phyloP scores from a whole-genome alignment of 2,329 filamentous ascomycete species.

The Colletotrichum orchidophilum region DNA sequence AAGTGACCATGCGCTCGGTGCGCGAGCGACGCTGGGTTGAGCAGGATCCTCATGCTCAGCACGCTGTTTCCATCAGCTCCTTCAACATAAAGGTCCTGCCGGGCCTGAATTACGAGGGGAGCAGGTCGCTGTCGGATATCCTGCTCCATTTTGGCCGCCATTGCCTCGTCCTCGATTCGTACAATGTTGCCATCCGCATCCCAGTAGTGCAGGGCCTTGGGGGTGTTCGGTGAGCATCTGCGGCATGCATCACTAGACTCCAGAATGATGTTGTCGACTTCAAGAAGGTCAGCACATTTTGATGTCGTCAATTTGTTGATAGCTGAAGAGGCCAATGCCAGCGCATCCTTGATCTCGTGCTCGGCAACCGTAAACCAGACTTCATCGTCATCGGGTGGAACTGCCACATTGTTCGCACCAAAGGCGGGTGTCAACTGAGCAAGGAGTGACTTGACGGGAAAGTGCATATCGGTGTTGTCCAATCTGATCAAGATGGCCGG shows the following conservation, averaged over 20 bases:
- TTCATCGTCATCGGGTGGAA: background rate
- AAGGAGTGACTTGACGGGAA: slow-evolving; percentile 3
- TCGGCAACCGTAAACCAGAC: slow-evolving; percentile 5
- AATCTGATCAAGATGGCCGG: background rate
- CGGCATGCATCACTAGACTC: background rate
- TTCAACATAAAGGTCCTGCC: background rate
- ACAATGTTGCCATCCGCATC: slow-evolving; percentile 11
- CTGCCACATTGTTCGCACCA: background rate
- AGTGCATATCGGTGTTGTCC: background rate
- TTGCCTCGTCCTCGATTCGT: slow-evolving; percentile 7
- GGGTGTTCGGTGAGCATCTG: background rate
- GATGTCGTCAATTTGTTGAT: slow-evolving; percentile 18
- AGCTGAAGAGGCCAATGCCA: slow-evolving; percentile 17
- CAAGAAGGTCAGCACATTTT: background rate
- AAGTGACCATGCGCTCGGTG: slow-evolving; percentile 35
- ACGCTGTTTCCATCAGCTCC: background rate
- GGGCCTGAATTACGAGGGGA: slow-evolving; percentile 2
- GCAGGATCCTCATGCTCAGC: slow-evolving; percentile 20
- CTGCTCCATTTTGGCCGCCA: background rate
- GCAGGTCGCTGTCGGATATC: background rate
- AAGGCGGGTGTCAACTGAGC: slow-evolving; percentile 3
- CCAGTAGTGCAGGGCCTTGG: slow-evolving; percentile 1
- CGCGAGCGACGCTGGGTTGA: slow-evolving; percentile 32
- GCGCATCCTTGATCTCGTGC: slow-evolving; percentile 17
- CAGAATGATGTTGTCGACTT: background rate